Base-by-base conservation (phyloP, 345 rosid genomes). In the Carallia brachiata region DNA sequence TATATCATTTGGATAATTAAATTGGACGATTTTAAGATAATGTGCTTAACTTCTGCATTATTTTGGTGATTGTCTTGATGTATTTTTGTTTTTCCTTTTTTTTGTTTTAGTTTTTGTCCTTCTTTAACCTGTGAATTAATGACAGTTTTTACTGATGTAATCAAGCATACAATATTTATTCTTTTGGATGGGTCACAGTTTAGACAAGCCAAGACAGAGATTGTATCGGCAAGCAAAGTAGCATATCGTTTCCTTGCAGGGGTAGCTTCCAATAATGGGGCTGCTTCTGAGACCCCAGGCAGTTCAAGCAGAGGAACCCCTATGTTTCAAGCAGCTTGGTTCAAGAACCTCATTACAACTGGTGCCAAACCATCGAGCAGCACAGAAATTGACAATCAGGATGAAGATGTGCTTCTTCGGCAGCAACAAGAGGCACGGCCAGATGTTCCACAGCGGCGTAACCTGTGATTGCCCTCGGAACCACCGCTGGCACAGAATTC, bases 171-270 rank as follows among this genome's bases (percentile, higher is more conserved):
- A 44, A 15, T 13, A 12, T 12, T 23, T 23, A 23, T 23, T 7
- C 69, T 10, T 61, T 75, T 73, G 76, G 68, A 59, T 23, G 62
- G 1, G 37, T 70, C 84, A 81, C 93, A 96, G 99, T 79, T 92
- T 27, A 87, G 88, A 79, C 98, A 90, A 86, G 98, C 99, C 72
- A 92, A 88, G 84, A 89, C 96, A 53, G 99, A 90, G 85, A 84
- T 92, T 7, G 87, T 90, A 53, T 89, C 96, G 44, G 97, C 99
- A 34, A 92, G 99, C 88, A 95, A 88, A 86, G 98, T 89, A 77
- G 98, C 98, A 16, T 96, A 90, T 80, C 91, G 93, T 48, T 92
- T 92, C 70, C 89, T 96, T 50, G 23, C 78, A 52, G 89, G 93
- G 31, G 91, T 86, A 12, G 69, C 89, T 23, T 75, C 96, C 1